Evolutionary conservation across 1,284 basidiomycete species (phyloP).

Genomic region (Cutaneotrichosporon cutaneum): DNA sequence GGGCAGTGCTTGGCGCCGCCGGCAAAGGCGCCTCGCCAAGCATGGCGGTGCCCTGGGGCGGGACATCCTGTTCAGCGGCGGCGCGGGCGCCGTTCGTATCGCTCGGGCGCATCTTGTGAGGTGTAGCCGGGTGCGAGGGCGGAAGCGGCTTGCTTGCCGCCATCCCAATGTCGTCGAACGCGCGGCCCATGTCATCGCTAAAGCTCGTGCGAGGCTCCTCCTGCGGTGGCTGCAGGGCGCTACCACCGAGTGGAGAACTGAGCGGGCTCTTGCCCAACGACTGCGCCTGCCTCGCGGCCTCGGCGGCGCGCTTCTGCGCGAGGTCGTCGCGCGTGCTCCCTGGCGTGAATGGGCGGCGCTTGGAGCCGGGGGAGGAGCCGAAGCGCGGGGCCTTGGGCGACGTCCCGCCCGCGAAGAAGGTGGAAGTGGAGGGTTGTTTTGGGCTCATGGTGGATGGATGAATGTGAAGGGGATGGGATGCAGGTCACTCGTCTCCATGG

Average conservation of each 20-base stretch:
- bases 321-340: slow-evolving; percentile 46
- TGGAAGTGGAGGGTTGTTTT: neutral
- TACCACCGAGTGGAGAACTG: neutral
- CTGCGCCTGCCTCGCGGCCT: slow-evolving; percentile 30
- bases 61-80: neutral
- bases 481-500: neutral
- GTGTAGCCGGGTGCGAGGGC: neutral
- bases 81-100: neutral
- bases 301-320: slow-evolving; percentile 38
- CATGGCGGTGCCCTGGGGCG: neutral
- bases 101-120: neutral
- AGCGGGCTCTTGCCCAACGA: neutral
- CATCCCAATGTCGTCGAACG: slow-evolving; percentile 19
- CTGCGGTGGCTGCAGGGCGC: neutral
- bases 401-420: neutral
- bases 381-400: neutral
- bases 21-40: neutral
- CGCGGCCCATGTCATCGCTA: slow-evolving; percentile 18
- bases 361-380: neutral
- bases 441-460: neutral
- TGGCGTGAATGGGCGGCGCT: slow-evolving; percentile 36
- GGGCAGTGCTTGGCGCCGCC: neutral
- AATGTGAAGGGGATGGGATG: neutral
- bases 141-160: neutral
- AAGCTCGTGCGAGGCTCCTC: slow-evolving; percentile 14